Evolutionary conservation across 2,329 filamentous ascomycete species (phyloP), one percentile per base, ranked within the genome.

Genomic region (Emmonsiellopsis sp.): DNA sequence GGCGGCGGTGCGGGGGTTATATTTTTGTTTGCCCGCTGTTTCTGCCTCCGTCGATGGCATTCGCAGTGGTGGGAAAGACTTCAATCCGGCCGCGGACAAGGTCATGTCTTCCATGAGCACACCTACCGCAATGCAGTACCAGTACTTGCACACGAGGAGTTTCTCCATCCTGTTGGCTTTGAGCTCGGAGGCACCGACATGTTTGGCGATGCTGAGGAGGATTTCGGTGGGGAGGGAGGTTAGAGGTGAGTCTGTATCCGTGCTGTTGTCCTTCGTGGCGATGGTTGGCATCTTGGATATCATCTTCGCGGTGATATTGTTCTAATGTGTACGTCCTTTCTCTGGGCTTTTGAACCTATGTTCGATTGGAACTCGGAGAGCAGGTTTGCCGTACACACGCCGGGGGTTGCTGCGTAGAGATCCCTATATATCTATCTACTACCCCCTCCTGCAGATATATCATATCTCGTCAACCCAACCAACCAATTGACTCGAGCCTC

Each of bases 91-190:
- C 14, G 37, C 45, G 6, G 52, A 53, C 13, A 53, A 40, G 14
- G 33, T 53, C 11, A 53, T 21, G 39, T 53, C 46, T 50, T 53
- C 40, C 14, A 49, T 13, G 34, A 50, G 32, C 6, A 53, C 45
- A 9, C 14, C 34, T 36, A 48, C 34, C 6, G 46, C 45, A 37
- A 53, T 42, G 46, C 45, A 17, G 21, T 44, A 50, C 45, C 45
- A 53, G 39, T 42, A 39, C 17, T 53, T 53, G 46, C 44, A 50
- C 14, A 53, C 32, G 31, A 39, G 14, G 13, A 53, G 21, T 33
- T 8, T 37, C 8, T 45, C 39, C 13, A 51, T 37, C 11, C 14
- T 49, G 44, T 33, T 21, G 6, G 47, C 36, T 8, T 37, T 49
- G 13, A 52, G 42, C 14, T 53, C 45, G 40, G 42, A 17, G 45